These are phyloP conservation scores for Spergularia bocconei DNA, from an alignment of 148 eudicot genomes.

Conservation along the genomic window DNA sequence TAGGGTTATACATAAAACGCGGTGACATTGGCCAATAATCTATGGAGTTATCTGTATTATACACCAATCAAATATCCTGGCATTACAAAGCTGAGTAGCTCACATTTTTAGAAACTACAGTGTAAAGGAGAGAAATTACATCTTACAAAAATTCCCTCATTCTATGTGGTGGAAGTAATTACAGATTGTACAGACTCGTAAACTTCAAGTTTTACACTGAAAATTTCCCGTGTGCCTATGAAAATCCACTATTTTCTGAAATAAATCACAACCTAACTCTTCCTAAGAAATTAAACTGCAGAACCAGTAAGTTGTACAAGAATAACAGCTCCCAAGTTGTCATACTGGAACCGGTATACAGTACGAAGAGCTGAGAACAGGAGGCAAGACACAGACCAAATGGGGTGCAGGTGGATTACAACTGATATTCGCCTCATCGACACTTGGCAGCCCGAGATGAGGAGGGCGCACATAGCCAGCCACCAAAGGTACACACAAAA, in stretches of 20 bases:
- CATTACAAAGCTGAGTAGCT: slow-evolving; percentile 6
- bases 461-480: slow-evolving; percentile 97
- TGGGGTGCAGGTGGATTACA: slow-evolving; percentile 97
- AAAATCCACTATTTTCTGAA: slow-evolving; percentile 1
- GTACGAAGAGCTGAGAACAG: slow-evolving; percentile 83
- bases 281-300: slow-evolving; percentile 9
- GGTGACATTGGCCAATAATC: too few species aligned
- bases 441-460: slow-evolving; percentile 67
- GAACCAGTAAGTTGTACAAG: slow-evolving; percentile 17
- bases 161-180: slow-evolving; percentile 13
- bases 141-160: slow-evolving; percentile 19
- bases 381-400: slow-evolving; percentile 87
- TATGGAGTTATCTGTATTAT: too few species aligned
- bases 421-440: slow-evolving; percentile 64
- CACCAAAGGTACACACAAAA: slow-evolving; percentile 77
- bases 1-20: too few species aligned
- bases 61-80: background rate
- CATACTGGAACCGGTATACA: slow-evolving; percentile 87
- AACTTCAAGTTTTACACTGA: background rate
- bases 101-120: slow-evolving; percentile 9
- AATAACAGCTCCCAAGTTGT: slow-evolving; percentile 5
- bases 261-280: slow-evolving; percentile 3
- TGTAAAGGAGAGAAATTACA: background rate
- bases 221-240: slow-evolving; percentile 4
- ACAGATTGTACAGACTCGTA: slow-evolving; percentile 25